Base-by-base conservation (phyloP, 257 asterid genomes). In the Przewalskia tangutica region DNA sequence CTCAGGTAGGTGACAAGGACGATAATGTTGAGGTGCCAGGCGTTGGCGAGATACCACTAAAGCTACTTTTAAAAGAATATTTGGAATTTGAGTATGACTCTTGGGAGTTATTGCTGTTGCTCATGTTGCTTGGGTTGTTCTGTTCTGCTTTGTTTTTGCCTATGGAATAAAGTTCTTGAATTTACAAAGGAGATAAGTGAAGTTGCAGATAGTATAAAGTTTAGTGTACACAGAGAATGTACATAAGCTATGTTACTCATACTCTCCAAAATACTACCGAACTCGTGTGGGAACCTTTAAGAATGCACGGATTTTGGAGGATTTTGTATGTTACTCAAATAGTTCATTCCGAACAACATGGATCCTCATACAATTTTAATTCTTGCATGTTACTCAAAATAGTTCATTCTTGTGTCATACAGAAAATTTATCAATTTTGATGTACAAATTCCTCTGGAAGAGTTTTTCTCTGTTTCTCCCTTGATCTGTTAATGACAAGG, bases 81-180 rank as follows among this genome's bases (percentile, higher is more conserved):
- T 23, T 91, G 17, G 98, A 97, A 7, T 93, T 83, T 70, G 86
- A 85, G 73, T 84, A 89, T 54, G 93, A 93, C 84, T 93, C 86
- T 90, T 93, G 9, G 93, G 93, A 46, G 88, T 65, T 58, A 97
- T 92, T 63, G 90, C 79, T 73, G n/a, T 88, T 62, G 86, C 83
- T 85, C 91, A 90, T 56, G 14, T 91, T 20, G 85, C 83, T 32
- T 91, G 91, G 85, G 80, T 85, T 16, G 60, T 88, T 32, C 44
- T 89, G 2, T 90, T 91, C 63, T 77, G 71, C 36, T 13, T 82
- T 6, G 42, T 77, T 18, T 91, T 90, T 46, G 90, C 89, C 20
- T 67, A 84, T 53, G 91, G 86, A 20, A 83, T 90, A 83, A 90
- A 84, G 84, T 86, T 0, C 80, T 82, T 91, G 18, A 91, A 91